phyloP scores from a whole-genome alignment of 208 protist genomes.

The Histomonas meleagridis region DNA sequence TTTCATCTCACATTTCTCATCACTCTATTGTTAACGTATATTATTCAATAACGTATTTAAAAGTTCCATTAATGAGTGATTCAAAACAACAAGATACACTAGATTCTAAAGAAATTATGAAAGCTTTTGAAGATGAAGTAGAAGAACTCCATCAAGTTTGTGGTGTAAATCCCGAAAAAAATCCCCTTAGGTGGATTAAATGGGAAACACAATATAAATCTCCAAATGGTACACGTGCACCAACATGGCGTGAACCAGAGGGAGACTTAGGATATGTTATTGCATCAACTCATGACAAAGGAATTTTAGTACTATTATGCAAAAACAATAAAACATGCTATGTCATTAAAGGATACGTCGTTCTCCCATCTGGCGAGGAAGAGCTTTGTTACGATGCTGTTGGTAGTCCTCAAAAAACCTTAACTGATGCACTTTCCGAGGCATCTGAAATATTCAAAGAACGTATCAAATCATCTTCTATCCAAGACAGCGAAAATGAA shows the following conservation, averaged over 20 bases:
- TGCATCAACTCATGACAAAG: not conserved
- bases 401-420: not conserved
- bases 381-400: not conserved
- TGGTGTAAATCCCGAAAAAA: not conserved
- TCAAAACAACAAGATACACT: no score
- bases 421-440: not conserved
- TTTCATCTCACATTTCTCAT: no score
- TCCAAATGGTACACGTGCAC: not conserved
- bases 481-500: not conserved
- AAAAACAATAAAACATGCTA: not conserved
- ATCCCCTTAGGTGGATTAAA: not conserved
- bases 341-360: slow-evolving; percentile 12
- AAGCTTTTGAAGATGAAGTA: not conserved
- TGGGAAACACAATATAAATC: not conserved
- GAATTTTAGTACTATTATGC: not conserved
- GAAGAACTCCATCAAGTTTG: not conserved
- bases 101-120: not conserved
- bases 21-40: no score
- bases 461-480: no score
- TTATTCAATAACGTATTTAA: no score
- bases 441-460: not conserved
- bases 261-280: slow-evolving; percentile 13
- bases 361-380: not conserved
- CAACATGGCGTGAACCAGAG: not conserved
- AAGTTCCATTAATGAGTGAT: no score